Evolutionary conservation across 179 eudicot genomes (phyloP), one percentile per base, ranked within the genome.

Genomic region (Vitellaria paradoxa): DNA sequence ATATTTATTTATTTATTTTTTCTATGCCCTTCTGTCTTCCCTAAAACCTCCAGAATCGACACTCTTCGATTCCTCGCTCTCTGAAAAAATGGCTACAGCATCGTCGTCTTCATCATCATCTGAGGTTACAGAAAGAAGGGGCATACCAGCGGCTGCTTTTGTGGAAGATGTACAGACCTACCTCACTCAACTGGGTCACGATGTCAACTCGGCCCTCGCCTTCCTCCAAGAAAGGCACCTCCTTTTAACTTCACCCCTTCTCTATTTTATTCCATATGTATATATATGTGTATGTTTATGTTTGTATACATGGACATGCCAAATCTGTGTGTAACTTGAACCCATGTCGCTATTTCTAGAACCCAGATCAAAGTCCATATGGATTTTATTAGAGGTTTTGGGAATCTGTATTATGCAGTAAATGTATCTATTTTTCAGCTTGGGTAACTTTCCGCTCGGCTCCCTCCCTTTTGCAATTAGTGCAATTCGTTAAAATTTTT

Each of bases 201-300:
- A 93, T 68, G 96, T 86, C 67, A 93, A 75, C 83, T 88, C 97
- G 5, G 83, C 94, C 81, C 94, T 93, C 75, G 82, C 90, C 65
- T 91, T 89, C 73, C 86, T 92, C 75, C 97, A 93, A 88, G 97
- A 93, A 86, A 87, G 97, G 97, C 91, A 55, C 17, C 68, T 77
- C 40, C 68, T 57, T 59, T 62, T 68, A 12, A 20, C 20, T 13
- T 23, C 52, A 50, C 40, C 24, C 68, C 18, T 63, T 73, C 78
- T 76, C 72, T 46, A 6, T 60, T 7, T 57, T 10, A 7, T 7
- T 60, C 0, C 45, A 1, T 40, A 9, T 18, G 3, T n/a, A n/a
- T n/a, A n/a, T n/a, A n/a, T n/a, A n/a, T n/a, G n/a, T n/a, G n/a
- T n/a, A n/a, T n/a, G n/a, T n/a, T n/a, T n/a, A n/a, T n/a, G n/a